These are phyloP conservation scores for Lasiosphaeris hirsuta DNA, from an alignment of 495 filamentous ascomycete species.

Conservation along the genomic window DNA sequence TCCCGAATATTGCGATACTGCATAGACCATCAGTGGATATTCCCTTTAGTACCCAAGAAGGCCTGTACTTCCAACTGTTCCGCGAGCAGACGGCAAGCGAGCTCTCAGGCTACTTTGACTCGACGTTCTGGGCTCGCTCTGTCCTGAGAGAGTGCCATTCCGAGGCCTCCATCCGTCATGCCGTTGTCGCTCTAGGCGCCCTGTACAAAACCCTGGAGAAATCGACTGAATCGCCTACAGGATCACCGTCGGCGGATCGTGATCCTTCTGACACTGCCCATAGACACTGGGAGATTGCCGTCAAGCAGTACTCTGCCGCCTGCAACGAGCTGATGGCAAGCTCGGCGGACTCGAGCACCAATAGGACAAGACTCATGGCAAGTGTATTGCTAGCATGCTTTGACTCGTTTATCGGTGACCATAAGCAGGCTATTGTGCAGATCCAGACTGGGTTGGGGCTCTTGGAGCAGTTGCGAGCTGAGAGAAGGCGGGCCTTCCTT, in stretches of 20 bases:
- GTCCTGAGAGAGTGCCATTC: slow-evolving; percentile 59
- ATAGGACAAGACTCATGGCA: slow-evolving; percentile 47
- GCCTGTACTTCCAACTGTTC: slow-evolving; percentile 59
- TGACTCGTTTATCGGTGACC: slow-evolving; percentile 51
- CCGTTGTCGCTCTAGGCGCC: slow-evolving; percentile 61
- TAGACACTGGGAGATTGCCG: slow-evolving; percentile 44
- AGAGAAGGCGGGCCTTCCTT: slow-evolving; percentile 36
- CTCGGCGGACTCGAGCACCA: slow-evolving; percentile 31
- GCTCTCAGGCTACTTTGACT: slow-evolving; percentile 60
- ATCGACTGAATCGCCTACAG: slow-evolving; percentile 45
- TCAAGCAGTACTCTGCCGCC: slow-evolving; percentile 45
- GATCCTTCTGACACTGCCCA: slow-evolving; percentile 33
- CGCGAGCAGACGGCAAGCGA: slow-evolving; percentile 53
- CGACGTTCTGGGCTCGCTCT: slow-evolving; percentile 57
- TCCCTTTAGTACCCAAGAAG: slow-evolving; percentile 44
- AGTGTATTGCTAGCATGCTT: slow-evolving; percentile 48
- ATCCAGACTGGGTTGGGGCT: slow-evolving; percentile 45
- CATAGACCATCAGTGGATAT: slow-evolving; percentile 36
- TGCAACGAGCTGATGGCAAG: slow-evolving; percentile 33
- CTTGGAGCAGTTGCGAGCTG: slow-evolving; percentile 41
- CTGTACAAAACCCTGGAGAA: slow-evolving; percentile 60
- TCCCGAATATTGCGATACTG: slow-evolving; percentile 7
- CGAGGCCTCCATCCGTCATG: slow-evolving; percentile 61
- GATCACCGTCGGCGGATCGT: slow-evolving; percentile 33
- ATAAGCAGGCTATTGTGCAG: slow-evolving; percentile 44